Conservation (phyloP, 495 filamentous ascomycete genomes). For the Penicillium malachiteum region DNA sequence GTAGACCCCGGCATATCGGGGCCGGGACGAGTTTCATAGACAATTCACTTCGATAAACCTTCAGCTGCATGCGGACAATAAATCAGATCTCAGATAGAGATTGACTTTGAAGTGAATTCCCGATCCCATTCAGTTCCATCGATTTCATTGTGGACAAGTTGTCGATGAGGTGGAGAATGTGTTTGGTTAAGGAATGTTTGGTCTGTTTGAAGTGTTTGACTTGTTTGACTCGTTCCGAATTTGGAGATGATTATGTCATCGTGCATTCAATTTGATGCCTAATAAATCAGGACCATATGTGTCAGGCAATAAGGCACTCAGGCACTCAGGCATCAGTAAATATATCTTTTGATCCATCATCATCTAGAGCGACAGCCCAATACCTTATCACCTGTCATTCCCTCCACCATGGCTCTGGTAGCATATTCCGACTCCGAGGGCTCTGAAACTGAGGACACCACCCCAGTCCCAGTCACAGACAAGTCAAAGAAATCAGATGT, state of each 20-base stretch:
- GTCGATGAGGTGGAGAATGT: not conserved
- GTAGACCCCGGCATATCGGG: conserved; percentile 7
- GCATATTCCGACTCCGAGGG: conserved; percentile 84
- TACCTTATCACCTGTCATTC: not conserved
- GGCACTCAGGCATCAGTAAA: conserved; percentile 4
- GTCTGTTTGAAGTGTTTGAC: not conserved
- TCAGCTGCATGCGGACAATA: conserved; percentile 2
- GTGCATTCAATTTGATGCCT: not conserved
- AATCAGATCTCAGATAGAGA: not conserved
- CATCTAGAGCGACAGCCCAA: not conserved
- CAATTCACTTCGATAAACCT: not conserved
- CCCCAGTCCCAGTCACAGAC: conserved; percentile 29
- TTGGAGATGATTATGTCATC: conserved; percentile 6
- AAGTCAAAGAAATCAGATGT: conserved; percentile 61
- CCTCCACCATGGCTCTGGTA: conserved; percentile 64
- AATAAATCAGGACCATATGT: not conserved
- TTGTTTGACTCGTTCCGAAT: not conserved
- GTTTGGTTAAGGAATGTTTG: not conserved
- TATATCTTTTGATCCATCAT: not conserved
- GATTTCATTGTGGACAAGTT: not conserved
- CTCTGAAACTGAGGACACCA: conserved; percentile 57
- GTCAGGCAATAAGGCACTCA: not conserved
- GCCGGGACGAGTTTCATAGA: conserved; percentile 1
- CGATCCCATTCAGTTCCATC: too few relatives aligned
- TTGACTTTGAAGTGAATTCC: not conserved